Conservation (phyloP, 495 filamentous ascomycete species). For the Trichoderma reesei region DNA sequence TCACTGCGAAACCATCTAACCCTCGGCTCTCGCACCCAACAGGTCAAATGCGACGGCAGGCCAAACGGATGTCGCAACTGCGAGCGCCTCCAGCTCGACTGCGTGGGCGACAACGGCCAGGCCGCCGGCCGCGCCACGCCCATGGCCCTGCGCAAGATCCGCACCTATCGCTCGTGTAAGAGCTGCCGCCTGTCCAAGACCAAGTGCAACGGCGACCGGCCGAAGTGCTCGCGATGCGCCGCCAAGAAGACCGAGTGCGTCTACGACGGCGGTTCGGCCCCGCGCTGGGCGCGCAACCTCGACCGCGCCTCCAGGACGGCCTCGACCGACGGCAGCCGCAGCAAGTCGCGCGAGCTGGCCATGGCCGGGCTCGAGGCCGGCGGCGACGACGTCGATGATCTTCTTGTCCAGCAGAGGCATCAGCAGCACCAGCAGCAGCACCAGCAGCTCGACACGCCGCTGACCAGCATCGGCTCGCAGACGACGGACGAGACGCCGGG, state of each 20-base stretch:
- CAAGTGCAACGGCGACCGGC: constrained; percentile 29
- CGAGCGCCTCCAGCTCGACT: constrained; percentile 12
- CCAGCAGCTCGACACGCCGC: neutral
- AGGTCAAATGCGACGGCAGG: constrained; percentile 13
- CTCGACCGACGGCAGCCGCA: constrained; percentile 2
- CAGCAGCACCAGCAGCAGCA: too few relatives aligned
- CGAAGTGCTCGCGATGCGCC: constrained; percentile 24
- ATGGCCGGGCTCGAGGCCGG: neutral
- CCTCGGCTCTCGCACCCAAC: neutral
- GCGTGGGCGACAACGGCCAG: constrained; percentile 9
- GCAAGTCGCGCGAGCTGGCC: neutral
- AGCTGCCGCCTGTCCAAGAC: constrained; percentile 25
- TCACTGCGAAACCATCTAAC: neutral
- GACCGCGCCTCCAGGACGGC: neutral
- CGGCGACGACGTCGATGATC: neutral
- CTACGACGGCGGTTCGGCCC: constrained; percentile 24
- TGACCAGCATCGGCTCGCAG: neutral
- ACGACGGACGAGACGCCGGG: neutral
- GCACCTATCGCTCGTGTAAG: constrained; percentile 28
- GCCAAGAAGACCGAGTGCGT: constrained; percentile 19
- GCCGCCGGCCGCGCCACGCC: neutral
- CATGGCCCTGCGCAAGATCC: constrained; percentile 15
- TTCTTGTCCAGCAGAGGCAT: too few relatives aligned
- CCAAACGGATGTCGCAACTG: constrained; percentile 14
- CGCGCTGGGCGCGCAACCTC: constrained; percentile 19